Percentiles rank a stretch among this genome's conserved stretches.
phyloP scores from a whole-genome alignment of 2,329 filamentous ascomycete genomes.

The Pyrenophora seminiperda region DNA sequence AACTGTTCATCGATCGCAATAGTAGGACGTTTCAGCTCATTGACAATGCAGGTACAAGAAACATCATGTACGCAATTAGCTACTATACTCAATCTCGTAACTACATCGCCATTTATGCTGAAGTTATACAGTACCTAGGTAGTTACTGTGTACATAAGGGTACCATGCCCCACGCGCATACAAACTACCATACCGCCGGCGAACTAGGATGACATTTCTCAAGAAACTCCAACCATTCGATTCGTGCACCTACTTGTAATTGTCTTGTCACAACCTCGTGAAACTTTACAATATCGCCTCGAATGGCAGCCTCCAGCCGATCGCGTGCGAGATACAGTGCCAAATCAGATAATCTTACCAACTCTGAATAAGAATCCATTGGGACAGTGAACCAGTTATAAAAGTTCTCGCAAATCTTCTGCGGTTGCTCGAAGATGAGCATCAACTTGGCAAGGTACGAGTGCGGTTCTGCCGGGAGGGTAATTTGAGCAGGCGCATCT shows the following conservation, averaged over 20 bases:
- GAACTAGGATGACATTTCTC: slow-evolving; percentile 2
- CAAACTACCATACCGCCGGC: not conserved
- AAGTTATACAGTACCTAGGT: no score
- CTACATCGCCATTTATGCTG: no score
- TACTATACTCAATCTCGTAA: no score
- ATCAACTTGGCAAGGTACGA: not conserved
- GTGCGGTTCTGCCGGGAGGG: not conserved
- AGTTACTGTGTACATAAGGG: no score
- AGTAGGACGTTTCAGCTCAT: no score
- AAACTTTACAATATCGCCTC: not conserved
- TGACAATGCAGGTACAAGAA: no score
- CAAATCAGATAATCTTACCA: not conserved
- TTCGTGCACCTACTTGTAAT: not conserved
- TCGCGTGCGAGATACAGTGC: not conserved
- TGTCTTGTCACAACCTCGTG: not conserved
- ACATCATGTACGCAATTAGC: no score
- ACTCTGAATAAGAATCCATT: not conserved
- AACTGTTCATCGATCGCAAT: no score
- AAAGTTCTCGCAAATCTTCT: not conserved
- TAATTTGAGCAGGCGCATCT: not conserved
- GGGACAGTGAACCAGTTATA: not conserved
- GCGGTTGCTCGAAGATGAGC: not conserved
- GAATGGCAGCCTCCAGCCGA: not conserved
- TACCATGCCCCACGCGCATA: no score
- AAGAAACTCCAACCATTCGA: not conserved